Conservation (phyloP, 2,329 filamentous ascomycete genomes). For the Ceratocystis lukuohia region DNA sequence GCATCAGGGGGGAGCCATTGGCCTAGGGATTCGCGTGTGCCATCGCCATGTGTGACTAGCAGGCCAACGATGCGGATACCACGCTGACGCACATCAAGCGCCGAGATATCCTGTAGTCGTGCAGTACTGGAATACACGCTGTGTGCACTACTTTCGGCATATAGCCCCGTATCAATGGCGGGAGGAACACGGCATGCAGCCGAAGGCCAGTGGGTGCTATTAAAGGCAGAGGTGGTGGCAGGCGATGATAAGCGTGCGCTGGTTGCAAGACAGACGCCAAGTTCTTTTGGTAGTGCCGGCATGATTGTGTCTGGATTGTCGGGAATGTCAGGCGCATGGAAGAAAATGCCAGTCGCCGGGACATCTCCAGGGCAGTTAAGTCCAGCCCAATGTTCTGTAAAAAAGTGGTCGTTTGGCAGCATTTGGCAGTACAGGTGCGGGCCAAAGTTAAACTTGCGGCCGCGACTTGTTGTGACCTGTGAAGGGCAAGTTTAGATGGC, state of each 20-base stretch:
- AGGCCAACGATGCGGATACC: constrained; percentile 11
- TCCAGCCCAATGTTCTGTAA: constrained; percentile 15
- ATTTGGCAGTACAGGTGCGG: constrained; percentile 17
- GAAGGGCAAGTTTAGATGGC: neutral
- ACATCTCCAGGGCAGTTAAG: constrained; percentile 11
- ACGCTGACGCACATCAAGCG: constrained; percentile 8
- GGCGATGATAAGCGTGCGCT: neutral
- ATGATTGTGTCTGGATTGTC: constrained; percentile 12
- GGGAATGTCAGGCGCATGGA: constrained; percentile 13
- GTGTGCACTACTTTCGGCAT: constrained; percentile 12
- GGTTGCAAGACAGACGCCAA: constrained; percentile 10
- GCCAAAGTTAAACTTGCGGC: constrained; percentile 16
- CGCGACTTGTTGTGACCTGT: constrained; percentile 8
- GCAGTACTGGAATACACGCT: constrained; percentile 9
- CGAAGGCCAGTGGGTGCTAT: neutral
- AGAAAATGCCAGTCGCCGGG: constrained; percentile 13
- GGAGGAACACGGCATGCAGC: neutral
- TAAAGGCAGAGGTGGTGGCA: neutral
- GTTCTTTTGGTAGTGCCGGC: constrained; percentile 14
- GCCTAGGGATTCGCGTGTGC: constrained; percentile 10
- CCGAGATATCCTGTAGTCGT: neutral
- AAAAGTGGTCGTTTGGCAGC: constrained; percentile 15
- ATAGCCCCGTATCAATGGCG: neutral
- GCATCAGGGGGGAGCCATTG: constrained; percentile 15
- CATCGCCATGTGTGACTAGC: constrained; percentile 11